Evolutionary conservation across 148 eudicot genomes (phyloP).

Genomic region (Gaultheria prostrata): DNA sequence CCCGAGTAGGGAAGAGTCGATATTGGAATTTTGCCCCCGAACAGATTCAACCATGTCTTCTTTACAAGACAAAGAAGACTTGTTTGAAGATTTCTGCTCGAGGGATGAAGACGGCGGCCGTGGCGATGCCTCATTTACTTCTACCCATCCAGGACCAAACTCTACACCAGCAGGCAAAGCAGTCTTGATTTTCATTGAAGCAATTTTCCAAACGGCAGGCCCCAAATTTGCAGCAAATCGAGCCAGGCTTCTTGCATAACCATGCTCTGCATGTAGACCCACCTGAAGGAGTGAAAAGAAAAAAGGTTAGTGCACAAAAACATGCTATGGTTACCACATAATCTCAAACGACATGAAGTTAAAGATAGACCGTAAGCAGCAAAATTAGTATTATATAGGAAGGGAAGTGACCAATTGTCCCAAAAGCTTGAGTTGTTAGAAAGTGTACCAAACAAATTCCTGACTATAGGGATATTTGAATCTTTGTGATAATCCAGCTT

Average conservation of each 20-base stretch:
- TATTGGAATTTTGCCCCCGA: constrained; percentile 27
- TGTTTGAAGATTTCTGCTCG: constrained; percentile 30
- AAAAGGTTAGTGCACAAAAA: background rate
- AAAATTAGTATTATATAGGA: no score
- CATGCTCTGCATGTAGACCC: constrained; percentile 50
- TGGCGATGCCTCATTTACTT: constrained; percentile 41
- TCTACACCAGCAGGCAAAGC: constrained; percentile 58
- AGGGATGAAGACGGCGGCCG: constrained; percentile 24
- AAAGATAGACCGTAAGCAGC: background rate
- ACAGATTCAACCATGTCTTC: constrained; percentile 22
- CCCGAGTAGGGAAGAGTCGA: constrained; percentile 29
- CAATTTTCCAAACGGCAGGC: constrained; percentile 77
- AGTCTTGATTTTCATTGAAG: constrained; percentile 51
- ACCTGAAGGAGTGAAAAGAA: constrained; percentile 41
- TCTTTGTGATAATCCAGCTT: no score
- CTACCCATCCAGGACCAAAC: constrained; percentile 91
- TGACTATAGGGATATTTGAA: no score
- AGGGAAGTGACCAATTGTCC: no score
- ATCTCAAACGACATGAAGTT: background rate
- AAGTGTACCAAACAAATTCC: no score
- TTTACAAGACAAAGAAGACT: constrained; percentile 19
- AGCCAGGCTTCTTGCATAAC: constrained; percentile 86
- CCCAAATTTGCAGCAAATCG: constrained; percentile 74
- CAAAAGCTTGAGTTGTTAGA: no score
- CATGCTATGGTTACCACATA: background rate